These are phyloP conservation scores for Cicer arietinum DNA, from an alignment of 306 rosid species.

Conservation along the genomic window DNA sequence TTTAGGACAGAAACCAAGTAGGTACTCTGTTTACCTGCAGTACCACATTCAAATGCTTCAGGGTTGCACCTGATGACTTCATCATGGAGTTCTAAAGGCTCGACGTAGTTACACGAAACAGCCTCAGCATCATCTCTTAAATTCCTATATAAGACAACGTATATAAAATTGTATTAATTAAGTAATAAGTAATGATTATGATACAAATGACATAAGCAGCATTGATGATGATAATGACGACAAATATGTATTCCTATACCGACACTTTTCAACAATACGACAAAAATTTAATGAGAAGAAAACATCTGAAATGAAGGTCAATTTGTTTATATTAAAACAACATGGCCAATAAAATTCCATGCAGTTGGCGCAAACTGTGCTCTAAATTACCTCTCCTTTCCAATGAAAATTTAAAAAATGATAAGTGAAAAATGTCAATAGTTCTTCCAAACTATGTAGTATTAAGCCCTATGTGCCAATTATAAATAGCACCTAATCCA, in stretches of 20 bases:
- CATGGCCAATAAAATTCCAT: conserved; percentile 4
- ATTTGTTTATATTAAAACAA: conserved; percentile 21
- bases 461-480: conserved; percentile 26
- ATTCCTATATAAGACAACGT: conserved; percentile 60
- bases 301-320: not conserved
- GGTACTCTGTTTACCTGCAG: conserved; percentile 84
- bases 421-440: conserved; percentile 5
- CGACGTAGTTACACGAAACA: conserved; percentile 52
- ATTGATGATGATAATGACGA: not conserved
- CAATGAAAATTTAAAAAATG: not conserved
- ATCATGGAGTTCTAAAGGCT: conserved; percentile 73
- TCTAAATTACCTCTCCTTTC: conserved; percentile 24
- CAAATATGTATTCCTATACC: not conserved
- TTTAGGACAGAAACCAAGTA: conserved; percentile 52
- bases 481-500: conserved; percentile 18
- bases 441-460: not conserved
- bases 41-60: conserved; percentile 69
- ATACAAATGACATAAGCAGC: conserved; percentile 21
- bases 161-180: conserved; percentile 30
- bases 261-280: conserved; percentile 25
- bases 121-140: conserved; percentile 68
- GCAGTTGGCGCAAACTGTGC: not conserved
- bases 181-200: conserved; percentile 10
- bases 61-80: conserved; percentile 81
- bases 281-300: not conserved